Evolutionary conservation across 768 basidiomycete species (phyloP), one percentile per base, ranked within the genome.

Genomic region (Holtermannia corniformis): DNA sequence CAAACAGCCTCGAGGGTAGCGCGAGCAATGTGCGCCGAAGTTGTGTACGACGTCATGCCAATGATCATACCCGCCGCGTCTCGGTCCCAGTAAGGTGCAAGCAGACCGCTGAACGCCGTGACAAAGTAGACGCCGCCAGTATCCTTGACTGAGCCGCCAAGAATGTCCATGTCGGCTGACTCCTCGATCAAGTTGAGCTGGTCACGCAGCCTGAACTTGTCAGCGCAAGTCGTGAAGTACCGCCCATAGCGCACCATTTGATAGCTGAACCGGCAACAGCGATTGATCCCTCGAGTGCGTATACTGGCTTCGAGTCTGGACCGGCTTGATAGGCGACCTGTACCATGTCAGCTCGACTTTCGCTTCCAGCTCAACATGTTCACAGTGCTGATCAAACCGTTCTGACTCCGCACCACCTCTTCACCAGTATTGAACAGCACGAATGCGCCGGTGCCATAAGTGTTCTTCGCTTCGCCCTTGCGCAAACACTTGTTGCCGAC

Each of bases 391-490:
- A 99, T 74, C 52, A 99, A 73, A 3, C 93, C 95, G 64, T 95
- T 85, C 24, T 73, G 76, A 63, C 89, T 93, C 68, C 84, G 77
- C 21, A 97, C 85, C 40, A 89, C 83, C 23, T 93, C 84, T 20
- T 75, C 76, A 2, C 93, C 95, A 0, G 95, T 96, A 75, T 87
- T 87, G 78, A 95, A 96, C 24, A 99, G 75, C 59, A 97, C 76
- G 77, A 99, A 99, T 32, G 90, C 90, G 25, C 95, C 93, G 1
- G 93, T 96, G 22, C 93, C 93, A 63, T 93, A 99, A 3, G 95
- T 99, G 73, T 91, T 95, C 74, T 99, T 99, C 2, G 92, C 93
- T 70, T 96, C 86, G 16, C 93, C 93, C 59, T 80, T 78, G n/a
- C 67, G 76, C 50, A 99, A 72, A 67, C 95, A 97, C 72, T 95